A percentile compares a stretch with the other conserved stretches of the same genome.
These are phyloP conservation scores for Astragalus glycyphyllos DNA, from an alignment of 306 rosid species.

Conservation along the genomic window DNA sequence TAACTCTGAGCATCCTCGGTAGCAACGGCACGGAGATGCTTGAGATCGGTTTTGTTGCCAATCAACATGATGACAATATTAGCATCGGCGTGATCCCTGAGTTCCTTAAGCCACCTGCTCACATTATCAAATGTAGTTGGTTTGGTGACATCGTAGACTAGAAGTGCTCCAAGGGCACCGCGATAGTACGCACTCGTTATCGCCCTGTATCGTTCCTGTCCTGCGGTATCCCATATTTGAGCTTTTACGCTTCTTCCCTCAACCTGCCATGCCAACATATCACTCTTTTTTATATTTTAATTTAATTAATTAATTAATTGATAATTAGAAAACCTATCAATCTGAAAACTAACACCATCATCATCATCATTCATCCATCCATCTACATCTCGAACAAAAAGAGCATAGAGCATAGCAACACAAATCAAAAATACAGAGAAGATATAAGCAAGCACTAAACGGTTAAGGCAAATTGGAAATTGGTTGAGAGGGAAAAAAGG, in stretches of 20 bases:
- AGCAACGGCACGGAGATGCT: slow-evolving; percentile 89
- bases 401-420: background rate
- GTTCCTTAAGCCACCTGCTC: slow-evolving; percentile 91
- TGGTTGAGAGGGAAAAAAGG: background rate
- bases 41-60: slow-evolving; percentile 92
- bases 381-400: too few relatives aligned
- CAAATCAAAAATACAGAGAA: too few relatives aligned
- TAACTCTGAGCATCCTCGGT: slow-evolving; percentile 88
- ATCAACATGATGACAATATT: slow-evolving; percentile 89
- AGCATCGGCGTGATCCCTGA: slow-evolving; percentile 91
- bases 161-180: slow-evolving; percentile 95
- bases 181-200: slow-evolving; percentile 93
- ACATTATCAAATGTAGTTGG: slow-evolving; percentile 91
- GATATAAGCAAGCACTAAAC: too few relatives aligned
- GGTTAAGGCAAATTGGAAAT: too few relatives aligned
- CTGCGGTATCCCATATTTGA: slow-evolving; percentile 99
- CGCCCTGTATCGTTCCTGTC: slow-evolving; percentile 96
- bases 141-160: slow-evolving; percentile 83
- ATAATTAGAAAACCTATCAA: too few relatives aligned
- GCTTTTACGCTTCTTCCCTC: slow-evolving; percentile 92
- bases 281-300: too few relatives aligned
- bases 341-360: too few relatives aligned
- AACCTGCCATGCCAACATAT: slow-evolving; percentile 51
- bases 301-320: too few relatives aligned
- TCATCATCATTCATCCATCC: too few relatives aligned